Conservation (phyloP, 2,329 filamentous ascomycete genomes). For the Gaeumannomyces sp. region DNA sequence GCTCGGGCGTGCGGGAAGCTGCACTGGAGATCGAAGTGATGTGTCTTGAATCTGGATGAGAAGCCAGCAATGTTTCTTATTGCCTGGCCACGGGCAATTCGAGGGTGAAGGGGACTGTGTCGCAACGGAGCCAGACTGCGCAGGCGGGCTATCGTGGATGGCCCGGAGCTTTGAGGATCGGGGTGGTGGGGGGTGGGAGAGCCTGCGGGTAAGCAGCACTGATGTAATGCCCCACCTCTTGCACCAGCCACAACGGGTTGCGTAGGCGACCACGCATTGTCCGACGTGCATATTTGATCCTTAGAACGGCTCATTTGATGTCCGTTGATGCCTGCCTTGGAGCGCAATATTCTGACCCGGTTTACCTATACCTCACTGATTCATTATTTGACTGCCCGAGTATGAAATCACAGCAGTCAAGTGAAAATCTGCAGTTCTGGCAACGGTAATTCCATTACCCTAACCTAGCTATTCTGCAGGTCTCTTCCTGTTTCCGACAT, state of each 20-base stretch:
- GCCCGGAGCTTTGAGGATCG: conserved; percentile 4
- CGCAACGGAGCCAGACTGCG: background rate
- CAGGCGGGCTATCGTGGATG: conserved; percentile 2
- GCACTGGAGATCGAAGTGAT: background rate
- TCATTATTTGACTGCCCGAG: background rate
- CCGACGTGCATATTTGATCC: background rate
- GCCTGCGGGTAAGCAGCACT: conserved; percentile 11
- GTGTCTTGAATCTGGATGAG: background rate
- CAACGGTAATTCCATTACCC: too few species aligned
- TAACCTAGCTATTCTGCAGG: too few species aligned
- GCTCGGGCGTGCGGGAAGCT: background rate
- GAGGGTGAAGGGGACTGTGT: background rate
- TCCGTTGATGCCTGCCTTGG: background rate
- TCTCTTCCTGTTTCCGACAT: too few species aligned
- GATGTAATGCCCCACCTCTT: conserved; percentile 25
- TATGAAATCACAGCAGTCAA: background rate
- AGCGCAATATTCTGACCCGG: background rate
- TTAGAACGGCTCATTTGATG: background rate
- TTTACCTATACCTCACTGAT: background rate
- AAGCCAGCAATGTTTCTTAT: background rate
- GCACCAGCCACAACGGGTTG: conserved; percentile 29
- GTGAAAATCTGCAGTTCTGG: too few species aligned
- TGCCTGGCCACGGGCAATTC: background rate
- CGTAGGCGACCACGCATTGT: conserved; percentile 21
- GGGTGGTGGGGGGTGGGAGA: conserved; percentile 6